Base-by-base conservation (phyloP, 805 yeast genomes). In the Hanseniaspora mollemarum region DNA sequence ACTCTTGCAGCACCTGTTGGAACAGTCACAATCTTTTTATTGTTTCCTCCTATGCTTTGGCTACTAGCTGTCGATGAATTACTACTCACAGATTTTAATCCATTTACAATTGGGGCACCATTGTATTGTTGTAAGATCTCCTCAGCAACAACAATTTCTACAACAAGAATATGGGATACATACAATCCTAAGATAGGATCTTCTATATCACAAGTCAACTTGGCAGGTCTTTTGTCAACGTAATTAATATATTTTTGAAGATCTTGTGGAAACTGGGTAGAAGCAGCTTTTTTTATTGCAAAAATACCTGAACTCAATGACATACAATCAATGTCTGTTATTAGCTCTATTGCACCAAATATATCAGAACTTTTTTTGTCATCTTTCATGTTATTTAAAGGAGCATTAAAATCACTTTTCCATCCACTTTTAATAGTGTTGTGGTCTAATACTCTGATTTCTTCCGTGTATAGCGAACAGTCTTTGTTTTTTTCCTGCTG, bases 1-100 rank as follows among this genome's bases (percentile, higher is more conserved):
- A 92, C 94, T 44, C 98, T 71, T 0, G 98, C 98, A 3, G 94
- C 85, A 15, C 98, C 98, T 0, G 97, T 92, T 2, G 94, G 88
- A 0, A 83, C 76, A 43, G 88, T 87, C 16, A 76, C 71, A n/a
- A 49, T 29, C 31, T 38, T 41, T 26, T 18, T 49, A 29, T 42
- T 49, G 35, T 42, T 29, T 26, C 45, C 12, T 57, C 56, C 16
- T 16, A 33, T 21, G 48, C 50, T 6, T 12, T 32, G 12, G 10
- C 51, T 3, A 6, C 42, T 25, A 13, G 44, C 28, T n/a, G 52
- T 26, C 4, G 54, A n/a, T n/a, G 42, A 10, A 55, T 24, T 54
- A 51, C 22, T 21, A n/a, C 24, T 26, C 3, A 35, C 21, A 4
- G 32, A 7, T 21, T 16, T 32, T 9, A 31, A 12, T 10, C 32